Evolutionary conservation across 108 stramenopile species (phyloP).

Genomic region (Stephanodiscus minutulus): DNA sequence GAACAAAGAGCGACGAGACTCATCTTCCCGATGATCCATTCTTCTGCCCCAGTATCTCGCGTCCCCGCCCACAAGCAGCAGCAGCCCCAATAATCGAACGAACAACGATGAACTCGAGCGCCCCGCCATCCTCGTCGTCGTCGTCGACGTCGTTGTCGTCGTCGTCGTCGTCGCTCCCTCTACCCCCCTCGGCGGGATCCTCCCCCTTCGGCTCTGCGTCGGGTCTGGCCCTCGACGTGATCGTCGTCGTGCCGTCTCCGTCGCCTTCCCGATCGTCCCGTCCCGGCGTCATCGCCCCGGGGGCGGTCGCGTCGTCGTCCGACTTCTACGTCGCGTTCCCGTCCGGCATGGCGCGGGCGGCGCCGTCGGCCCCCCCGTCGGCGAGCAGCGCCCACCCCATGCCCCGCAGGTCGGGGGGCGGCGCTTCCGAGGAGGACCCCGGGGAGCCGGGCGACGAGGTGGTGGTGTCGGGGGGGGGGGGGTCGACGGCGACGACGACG

Average conservation of each 20-base stretch:
- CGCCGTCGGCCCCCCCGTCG: background rate
- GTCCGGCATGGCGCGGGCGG: constrained; percentile 4
- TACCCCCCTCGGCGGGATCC: constrained; percentile 5
- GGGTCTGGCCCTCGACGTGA: constrained; percentile 43
- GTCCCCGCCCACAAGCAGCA: too few species aligned
- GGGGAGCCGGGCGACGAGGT: background rate
- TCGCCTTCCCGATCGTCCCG: too few species aligned
- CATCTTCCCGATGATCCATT: too few species aligned
- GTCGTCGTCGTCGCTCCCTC: background rate
- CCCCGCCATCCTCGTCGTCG: background rate
- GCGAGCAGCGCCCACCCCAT: too few species aligned
- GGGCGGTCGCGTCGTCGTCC: constrained; percentile 43
- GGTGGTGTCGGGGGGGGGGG: background rate
- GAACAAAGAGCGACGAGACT: too few species aligned
- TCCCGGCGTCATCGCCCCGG: constrained; percentile 13
- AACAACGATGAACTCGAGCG: too few species aligned
- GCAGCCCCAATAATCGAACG: too few species aligned
- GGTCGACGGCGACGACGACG: background rate
- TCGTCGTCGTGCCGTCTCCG: constrained; percentile 40
- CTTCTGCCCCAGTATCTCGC: too few species aligned
- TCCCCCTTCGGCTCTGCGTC: constrained; percentile 21
- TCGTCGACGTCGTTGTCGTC: background rate
- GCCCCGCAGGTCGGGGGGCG: too few species aligned
- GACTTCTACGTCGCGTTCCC: constrained; percentile 53
- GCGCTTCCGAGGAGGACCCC: too few species aligned